phyloP scores from a whole-genome alignment of 345 rosid genomes.

The Microthlaspi erraticum region DNA sequence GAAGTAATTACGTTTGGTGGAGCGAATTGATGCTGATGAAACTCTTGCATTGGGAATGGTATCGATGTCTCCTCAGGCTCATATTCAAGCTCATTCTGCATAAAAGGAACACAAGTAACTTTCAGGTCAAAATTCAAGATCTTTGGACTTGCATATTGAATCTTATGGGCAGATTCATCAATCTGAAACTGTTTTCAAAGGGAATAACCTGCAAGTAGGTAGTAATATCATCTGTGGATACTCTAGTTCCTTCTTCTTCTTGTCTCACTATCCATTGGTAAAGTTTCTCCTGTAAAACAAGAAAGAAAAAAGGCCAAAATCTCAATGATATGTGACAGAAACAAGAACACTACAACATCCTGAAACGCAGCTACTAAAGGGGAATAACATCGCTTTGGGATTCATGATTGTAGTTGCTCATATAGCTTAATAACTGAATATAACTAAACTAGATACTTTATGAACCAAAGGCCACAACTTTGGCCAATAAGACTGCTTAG shows the following conservation, averaged over 20 bases:
- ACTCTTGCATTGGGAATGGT: slow-evolving; percentile 50
- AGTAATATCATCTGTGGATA: slow-evolving; percentile 61
- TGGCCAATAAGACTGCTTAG: too few species aligned
- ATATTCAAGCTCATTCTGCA: slow-evolving; percentile 78
- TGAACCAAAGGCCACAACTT: neutral
- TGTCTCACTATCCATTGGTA: slow-evolving; percentile 81
- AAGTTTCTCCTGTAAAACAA: slow-evolving; percentile 64
- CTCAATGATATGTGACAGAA: neutral
- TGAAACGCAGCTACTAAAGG: neutral
- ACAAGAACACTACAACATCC: neutral
- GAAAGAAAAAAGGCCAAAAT: neutral
- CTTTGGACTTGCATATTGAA: neutral
- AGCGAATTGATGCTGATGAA: slow-evolving; percentile 51
- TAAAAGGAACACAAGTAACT: neutral
- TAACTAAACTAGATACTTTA: neutral
- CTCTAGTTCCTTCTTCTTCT: slow-evolving; percentile 73
- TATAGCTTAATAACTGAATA: neutral
- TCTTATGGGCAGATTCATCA: neutral
- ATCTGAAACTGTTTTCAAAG: slow-evolving; percentile 2
- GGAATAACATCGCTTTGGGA: neutral
- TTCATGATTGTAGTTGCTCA: neutral
- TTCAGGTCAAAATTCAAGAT: slow-evolving; percentile 14
- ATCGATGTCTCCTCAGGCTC: slow-evolving; percentile 63
- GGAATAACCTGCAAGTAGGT: slow-evolving; percentile 71
- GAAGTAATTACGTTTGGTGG: slow-evolving; percentile 42